A percentile compares a stretch with the other conserved stretches of the same genome.
phyloP scores from a whole-genome alignment of 225 moss, liverwort and hornwort species.

The Antitrichia curtipendula region DNA sequence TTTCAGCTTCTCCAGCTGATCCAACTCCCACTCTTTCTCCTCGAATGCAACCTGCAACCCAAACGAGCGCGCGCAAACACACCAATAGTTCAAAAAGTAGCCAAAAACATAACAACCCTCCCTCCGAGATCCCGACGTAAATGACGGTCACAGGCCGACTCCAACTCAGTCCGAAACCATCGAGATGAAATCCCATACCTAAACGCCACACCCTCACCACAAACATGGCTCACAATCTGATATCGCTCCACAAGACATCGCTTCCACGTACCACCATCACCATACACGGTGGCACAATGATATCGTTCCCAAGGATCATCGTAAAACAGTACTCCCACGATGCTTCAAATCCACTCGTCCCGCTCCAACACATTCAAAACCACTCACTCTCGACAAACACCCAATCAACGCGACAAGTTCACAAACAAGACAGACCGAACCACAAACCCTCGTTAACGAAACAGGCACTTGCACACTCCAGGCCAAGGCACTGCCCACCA shows the following conservation, averaged over 20 bases:
- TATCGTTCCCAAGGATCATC: background rate
- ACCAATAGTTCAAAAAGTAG: background rate
- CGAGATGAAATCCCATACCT: background rate
- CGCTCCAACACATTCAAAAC: background rate
- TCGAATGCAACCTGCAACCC: slow-evolving; percentile 48
- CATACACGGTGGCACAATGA: background rate
- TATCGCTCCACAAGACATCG: background rate
- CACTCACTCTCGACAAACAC: background rate
- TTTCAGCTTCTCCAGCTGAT: slow-evolving; percentile 95
- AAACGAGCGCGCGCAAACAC: background rate
- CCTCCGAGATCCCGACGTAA: background rate
- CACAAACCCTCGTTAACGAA: background rate
- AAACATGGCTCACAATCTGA: background rate
- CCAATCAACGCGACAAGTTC: background rate
- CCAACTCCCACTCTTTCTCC: slow-evolving; percentile 98
- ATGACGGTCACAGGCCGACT: background rate
- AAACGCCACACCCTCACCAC: background rate
- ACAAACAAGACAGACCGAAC: too few species aligned
- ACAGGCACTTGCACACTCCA: background rate
- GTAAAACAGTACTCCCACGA: background rate
- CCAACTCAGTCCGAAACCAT: background rate
- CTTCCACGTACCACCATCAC: background rate
- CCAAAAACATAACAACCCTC: background rate
- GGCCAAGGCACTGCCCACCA: background rate
- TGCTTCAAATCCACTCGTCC: background rate